Base-by-base conservation (phyloP, 257 asterid species). In the Scutellaria galericulata region DNA sequence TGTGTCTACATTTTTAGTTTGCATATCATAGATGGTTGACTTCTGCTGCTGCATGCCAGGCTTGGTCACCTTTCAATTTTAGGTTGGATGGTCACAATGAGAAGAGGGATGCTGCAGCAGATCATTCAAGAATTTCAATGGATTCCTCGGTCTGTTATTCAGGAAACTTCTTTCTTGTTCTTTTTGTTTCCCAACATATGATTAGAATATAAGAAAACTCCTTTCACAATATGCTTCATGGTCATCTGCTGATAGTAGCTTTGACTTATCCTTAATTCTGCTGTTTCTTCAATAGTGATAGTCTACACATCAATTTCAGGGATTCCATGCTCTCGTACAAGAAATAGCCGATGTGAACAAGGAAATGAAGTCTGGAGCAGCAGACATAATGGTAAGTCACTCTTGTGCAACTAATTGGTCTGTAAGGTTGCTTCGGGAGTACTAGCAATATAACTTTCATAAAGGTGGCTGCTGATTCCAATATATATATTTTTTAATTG, bases 1-100 rank as follows among this genome's bases (percentile, higher is more conserved):
- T 59, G 5, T 18, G 22, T 14, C 62, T 11, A 35, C 27, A 7
- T 40, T 62, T 41, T 56, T 12, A 24, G 58, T 75, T 78, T 31
- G 52, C 74, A 24, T 63, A n/a, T 37, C 24, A 66, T 35, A 65
- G 35, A 35, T 57, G 44, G 31, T 55, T 46, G 41, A 59, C 65
- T 50, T 27, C 64, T 57, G 61, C 77, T 79, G 56, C 64, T 78
- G 50, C 68, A 47, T 87, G 51, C 74, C 86, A 94, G 97, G 97
- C 87, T 50, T 94, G 96, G 97, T 62, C 69, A 65, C 97, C 98
- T 46, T 89, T 94, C 81, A 58, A 58, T 83, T 72, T 86, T 68
- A 85, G 91, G 50, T 41, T 70, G 81, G 88, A 86, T 52, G 77
- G 71, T 73, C 59, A 54, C 82, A 70, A 67, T 59, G 78, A 70